These are phyloP conservation scores for Edhazardia aedis DNA, from an alignment of 371 early-diverging fungal species.

Conservation along the genomic window DNA sequence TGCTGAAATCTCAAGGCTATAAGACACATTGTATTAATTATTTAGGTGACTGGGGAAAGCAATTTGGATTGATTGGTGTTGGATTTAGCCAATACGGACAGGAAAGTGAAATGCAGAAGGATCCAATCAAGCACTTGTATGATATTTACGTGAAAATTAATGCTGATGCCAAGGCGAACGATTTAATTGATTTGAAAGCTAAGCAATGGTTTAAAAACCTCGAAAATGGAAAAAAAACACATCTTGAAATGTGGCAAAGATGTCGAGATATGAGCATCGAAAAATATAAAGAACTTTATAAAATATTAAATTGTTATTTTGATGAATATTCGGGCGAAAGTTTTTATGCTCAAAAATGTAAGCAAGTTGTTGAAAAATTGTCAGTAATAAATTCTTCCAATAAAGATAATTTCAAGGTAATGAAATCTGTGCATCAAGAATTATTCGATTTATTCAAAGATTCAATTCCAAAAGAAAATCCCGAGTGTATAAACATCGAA, in stretches of 20 bases:
- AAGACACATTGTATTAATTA: constrained; percentile 72
- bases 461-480: no score
- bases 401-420: no score
- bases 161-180: constrained; percentile 53
- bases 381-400: no score
- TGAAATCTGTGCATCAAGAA: no score
- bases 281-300: constrained; percentile 74
- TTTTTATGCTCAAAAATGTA: constrained; percentile 59
- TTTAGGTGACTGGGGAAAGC: constrained; percentile 99
- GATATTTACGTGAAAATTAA: constrained; percentile 81
- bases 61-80: constrained; percentile 79
- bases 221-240: constrained; percentile 75
- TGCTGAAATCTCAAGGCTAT: constrained; percentile 64
- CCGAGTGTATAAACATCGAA: no score
- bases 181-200: constrained; percentile 59
- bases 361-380: constrained; percentile 55
- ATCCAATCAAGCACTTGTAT: constrained; percentile 76
- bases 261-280: constrained; percentile 75
- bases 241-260: constrained; percentile 61
- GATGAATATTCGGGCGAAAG: constrained; percentile 95
- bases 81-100: constrained; percentile 65
- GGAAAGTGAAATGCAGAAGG: constrained; percentile 54
- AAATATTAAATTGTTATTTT: constrained; percentile 69
- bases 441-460: no score
- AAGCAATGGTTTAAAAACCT: constrained; percentile 78